Conservation (phyloP, 1,139 yeast species). For the Taphrina flavorubra region DNA sequence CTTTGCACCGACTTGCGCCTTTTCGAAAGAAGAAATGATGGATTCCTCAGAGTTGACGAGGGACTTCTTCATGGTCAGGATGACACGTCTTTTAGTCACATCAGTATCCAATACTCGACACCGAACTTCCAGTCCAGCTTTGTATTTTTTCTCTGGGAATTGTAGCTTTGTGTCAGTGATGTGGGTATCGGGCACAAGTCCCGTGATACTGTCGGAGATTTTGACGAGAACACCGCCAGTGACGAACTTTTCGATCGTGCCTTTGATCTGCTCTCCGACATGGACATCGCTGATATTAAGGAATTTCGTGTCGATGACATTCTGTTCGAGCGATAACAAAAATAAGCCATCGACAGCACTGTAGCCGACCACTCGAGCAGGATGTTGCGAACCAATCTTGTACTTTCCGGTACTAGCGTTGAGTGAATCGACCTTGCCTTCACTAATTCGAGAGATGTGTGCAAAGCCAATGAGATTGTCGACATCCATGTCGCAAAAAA, state of each 20-base stretch:
- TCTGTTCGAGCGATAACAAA: slow-evolving; percentile 71
- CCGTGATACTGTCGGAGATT: slow-evolving; percentile 68
- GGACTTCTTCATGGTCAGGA: slow-evolving; percentile 80
- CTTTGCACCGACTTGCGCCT: slow-evolving; percentile 63
- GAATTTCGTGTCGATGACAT: slow-evolving; percentile 66
- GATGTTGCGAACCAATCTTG: slow-evolving; percentile 67
- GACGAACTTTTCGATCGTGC: slow-evolving; percentile 66
- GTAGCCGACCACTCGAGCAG: slow-evolving; percentile 77
- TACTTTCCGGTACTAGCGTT: slow-evolving; percentile 53
- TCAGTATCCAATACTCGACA: slow-evolving; percentile 62
- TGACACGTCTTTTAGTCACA: slow-evolving; percentile 56
- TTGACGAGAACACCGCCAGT: slow-evolving; percentile 74
- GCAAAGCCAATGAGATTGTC: slow-evolving; percentile 65
- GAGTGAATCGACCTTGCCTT: slow-evolving; percentile 57
- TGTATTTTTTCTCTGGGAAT: slow-evolving; percentile 91
- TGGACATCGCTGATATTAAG: slow-evolving; percentile 74
- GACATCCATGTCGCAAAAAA: slow-evolving; percentile 59
- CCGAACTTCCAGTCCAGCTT: slow-evolving; percentile 76
- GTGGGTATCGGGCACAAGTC: slow-evolving; percentile 74
- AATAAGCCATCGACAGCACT: slow-evolving; percentile 69
- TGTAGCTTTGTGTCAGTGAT: slow-evolving; percentile 82
- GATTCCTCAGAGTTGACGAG: slow-evolving; percentile 66
- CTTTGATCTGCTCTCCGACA: slow-evolving; percentile 66
- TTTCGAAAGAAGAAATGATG: slow-evolving; percentile 58
- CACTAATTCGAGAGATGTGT: slow-evolving; percentile 72